Conservation (phyloP, 768 basidiomycete species). For the Pisolithus marmoratus region DNA sequence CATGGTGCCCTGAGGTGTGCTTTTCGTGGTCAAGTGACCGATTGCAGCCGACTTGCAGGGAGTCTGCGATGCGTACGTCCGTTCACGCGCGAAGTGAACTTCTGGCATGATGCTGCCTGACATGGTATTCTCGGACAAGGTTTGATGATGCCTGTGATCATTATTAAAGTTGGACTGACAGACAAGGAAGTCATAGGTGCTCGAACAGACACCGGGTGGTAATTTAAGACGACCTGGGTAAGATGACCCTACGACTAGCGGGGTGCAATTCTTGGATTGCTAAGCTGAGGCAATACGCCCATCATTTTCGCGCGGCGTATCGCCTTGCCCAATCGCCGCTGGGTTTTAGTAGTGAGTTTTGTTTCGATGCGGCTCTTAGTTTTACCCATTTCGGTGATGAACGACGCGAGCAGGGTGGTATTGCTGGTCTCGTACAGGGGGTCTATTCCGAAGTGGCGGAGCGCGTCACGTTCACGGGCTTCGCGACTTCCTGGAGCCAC, state of each 20-base stretch:
- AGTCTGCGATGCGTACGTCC: background rate
- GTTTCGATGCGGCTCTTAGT: conserved; percentile 68
- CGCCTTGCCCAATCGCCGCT: conserved; percentile 76
- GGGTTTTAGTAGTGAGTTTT: conserved; percentile 69
- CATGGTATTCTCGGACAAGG: background rate
- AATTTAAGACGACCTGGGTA: background rate
- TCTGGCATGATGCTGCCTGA: background rate
- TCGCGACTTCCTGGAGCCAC: conserved; percentile 53
- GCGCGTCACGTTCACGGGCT: conserved; percentile 57
- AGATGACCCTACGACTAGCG: conserved; percentile 10
- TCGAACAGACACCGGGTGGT: background rate
- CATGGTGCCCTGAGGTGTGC: background rate
- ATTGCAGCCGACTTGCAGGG: background rate
- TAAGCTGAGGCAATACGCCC: conserved; percentile 67
- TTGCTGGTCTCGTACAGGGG: conserved; percentile 68
- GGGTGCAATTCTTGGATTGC: conserved; percentile 23
- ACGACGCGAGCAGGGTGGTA: conserved; percentile 48
- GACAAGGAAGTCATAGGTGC: background rate
- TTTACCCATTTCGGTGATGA: conserved; percentile 74
- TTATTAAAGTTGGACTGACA: background rate
- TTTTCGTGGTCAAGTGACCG: background rate
- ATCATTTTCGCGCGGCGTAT: conserved; percentile 87
- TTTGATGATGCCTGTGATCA: background rate
- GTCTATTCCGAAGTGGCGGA: conserved; percentile 67
- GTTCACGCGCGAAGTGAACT: background rate